Base-by-base conservation (phyloP, 1,139 yeast genomes). In the Suhomyces taliae region DNA sequence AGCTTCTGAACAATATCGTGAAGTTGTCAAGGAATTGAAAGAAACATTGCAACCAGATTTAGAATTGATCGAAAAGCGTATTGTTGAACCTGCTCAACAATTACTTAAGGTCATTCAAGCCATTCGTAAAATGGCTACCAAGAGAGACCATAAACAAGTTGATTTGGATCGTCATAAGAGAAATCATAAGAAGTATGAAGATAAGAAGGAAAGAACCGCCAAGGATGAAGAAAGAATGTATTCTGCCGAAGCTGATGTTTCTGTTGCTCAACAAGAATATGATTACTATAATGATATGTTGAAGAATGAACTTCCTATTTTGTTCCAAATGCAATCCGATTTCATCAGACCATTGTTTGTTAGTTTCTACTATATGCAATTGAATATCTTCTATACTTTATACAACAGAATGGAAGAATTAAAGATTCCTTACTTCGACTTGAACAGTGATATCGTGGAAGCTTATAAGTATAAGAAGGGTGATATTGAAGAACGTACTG, bases 211-310 rank as follows among this genome's bases (percentile, higher is more conserved):
- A 59, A 81, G 83, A 53, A 83, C 87, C 7, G 78, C 85, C 40
- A 91, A 90, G 69, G 97, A 90, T 60, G 99, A 93, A 66, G 97
- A 93, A 70, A 86, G 76, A 62, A 72, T 90, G 78, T 91, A 90
- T 74, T 81, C 78, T 57, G 90, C 93, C 4, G 97, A 95, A 67
- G 93, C 91, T 29, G 95, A 89, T 46, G 82, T 90, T 51, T 90
- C 86, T 57, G 80, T 89, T 55, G 97, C 99, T 5, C 93, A 87
- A 63, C 96, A 93, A 68, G 99, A 95, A 67, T 95, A 82, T 69
- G 95, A 93, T 65, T 93, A 93, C 72, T 95, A 87, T 72, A 93
- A 95, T 68, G 96, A 93, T 51, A 82, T 93, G 89, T 77, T 95
- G 69, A 93, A 91, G 72, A 82, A 77, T 36, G 98, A 93, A 65